Evolutionary conservation across 176 grass and related monocot species (phyloP).

Genomic region (Triticum timopheevii): DNA sequence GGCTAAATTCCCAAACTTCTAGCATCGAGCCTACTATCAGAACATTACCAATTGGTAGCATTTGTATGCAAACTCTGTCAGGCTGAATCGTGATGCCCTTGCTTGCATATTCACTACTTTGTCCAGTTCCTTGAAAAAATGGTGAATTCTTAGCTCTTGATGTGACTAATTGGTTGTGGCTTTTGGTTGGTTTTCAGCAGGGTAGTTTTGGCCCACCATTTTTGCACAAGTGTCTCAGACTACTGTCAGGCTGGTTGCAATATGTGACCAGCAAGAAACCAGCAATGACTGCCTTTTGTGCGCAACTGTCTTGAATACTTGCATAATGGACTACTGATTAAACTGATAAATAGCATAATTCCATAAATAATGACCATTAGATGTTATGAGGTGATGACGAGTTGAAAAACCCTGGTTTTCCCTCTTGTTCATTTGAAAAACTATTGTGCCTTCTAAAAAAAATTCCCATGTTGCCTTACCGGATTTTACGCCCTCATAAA

Average conservation of each 20-base stretch:
- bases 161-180: background rate
- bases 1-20: background rate
- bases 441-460: background rate
- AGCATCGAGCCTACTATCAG: background rate
- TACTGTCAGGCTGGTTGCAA: background rate
- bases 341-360: background rate
- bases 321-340: background rate
- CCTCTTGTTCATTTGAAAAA: background rate
- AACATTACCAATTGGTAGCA: background rate
- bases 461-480: background rate
- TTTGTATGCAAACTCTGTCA: background rate
- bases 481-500: background rate
- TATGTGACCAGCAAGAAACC: background rate
- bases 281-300: background rate
- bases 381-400: background rate
- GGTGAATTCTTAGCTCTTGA: background rate
- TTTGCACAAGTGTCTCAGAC: background rate
- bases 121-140: background rate
- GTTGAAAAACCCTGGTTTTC: background rate
- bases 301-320: background rate
- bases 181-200: background rate
- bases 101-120: background rate
- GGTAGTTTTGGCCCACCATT: background rate
- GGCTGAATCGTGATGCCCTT: background rate
- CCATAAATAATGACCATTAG: background rate